These are phyloP conservation scores for Penicillium sp. DNA, from an alignment of 2,329 filamentous ascomycete genomes.

Conservation along the genomic window DNA sequence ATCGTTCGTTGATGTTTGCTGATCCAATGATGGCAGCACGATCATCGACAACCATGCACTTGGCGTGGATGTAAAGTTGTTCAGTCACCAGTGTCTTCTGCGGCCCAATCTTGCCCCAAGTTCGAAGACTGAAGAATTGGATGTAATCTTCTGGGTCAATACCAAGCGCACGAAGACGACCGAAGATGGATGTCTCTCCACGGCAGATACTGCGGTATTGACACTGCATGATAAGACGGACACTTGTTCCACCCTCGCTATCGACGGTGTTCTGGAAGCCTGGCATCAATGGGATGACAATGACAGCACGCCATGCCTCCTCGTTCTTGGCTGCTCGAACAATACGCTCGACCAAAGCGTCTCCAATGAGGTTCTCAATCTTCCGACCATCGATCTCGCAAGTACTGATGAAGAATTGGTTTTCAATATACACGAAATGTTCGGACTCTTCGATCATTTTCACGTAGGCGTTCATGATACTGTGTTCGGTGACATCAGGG, in stretches of 20 bases:
- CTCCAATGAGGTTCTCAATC: slow-evolving; percentile 90
- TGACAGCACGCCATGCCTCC: slow-evolving; percentile 86
- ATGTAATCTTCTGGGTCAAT: slow-evolving; percentile 97
- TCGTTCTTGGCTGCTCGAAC: slow-evolving; percentile 78
- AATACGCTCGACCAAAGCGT: slow-evolving; percentile 90
- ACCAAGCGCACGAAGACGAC: slow-evolving; percentile 71
- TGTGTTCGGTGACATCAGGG: slow-evolving; percentile 79
- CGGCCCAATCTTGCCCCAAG: slow-evolving; percentile 88
- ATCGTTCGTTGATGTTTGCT: slow-evolving; percentile 97
- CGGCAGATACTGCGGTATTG: slow-evolving; percentile 96
- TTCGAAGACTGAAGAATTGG: slow-evolving; percentile 85
- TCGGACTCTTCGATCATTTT: slow-evolving; percentile 94
- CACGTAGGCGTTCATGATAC: slow-evolving; percentile 93
- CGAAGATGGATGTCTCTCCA: slow-evolving; percentile 89
- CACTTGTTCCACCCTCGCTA: slow-evolving; percentile 88
- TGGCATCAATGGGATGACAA: slow-evolving; percentile 94
- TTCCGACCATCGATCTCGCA: slow-evolving; percentile 83
- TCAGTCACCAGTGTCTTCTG: slow-evolving; percentile 85
- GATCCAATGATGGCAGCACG: slow-evolving; percentile 91
- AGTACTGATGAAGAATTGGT: slow-evolving; percentile 96
- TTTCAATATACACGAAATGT: slow-evolving; percentile 98
- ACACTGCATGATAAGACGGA: slow-evolving; percentile 93
- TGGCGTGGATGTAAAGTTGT: slow-evolving; percentile 97
- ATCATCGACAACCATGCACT: slow-evolving; percentile 95
- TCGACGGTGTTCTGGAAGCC: slow-evolving; percentile 97